Percentiles rank a stretch among this genome's conserved stretches.
phyloP scores from a whole-genome alignment of 179 eudicot species.

The Carnegiea gigantea region DNA sequence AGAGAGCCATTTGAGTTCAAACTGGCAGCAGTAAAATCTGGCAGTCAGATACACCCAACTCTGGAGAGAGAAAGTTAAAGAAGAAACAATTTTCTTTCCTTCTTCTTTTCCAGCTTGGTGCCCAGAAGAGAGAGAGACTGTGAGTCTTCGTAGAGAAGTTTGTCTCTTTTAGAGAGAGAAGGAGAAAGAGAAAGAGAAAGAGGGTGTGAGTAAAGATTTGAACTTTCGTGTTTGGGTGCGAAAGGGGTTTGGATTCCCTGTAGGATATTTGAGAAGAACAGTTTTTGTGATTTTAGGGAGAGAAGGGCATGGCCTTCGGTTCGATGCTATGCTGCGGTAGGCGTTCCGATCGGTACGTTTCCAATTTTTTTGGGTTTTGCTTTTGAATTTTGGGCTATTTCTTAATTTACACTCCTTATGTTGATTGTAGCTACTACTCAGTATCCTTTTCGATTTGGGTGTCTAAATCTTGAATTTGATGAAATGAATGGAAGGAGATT shows the following conservation, averaged over 20 bases:
- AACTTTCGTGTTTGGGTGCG: neutral
- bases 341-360: slow-evolving; percentile 55
- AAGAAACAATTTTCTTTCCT: neutral
- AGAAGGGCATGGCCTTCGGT: slow-evolving; percentile 40
- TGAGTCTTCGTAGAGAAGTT: slow-evolving; percentile 17
- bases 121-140: slow-evolving; percentile 9
- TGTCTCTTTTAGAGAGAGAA: slow-evolving; percentile 14
- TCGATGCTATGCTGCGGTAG: slow-evolving; percentile 55
- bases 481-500: neutral
- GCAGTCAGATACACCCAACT: neutral
- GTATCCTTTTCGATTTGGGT: neutral
- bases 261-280: slow-evolving; percentile 13
- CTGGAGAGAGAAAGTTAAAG: neutral
- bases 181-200: neutral
- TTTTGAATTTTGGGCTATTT: neutral
- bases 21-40: neutral
- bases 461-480: neutral
- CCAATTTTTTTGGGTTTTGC: neutral
- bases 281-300: neutral
- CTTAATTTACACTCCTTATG: neutral
- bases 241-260: slow-evolving; percentile 11
- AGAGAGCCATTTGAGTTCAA: neutral
- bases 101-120: slow-evolving; percentile 11
- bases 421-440: neutral
- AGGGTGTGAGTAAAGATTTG: neutral